Conservation (phyloP, 257 asterid species). For the Ilex asprella region DNA sequence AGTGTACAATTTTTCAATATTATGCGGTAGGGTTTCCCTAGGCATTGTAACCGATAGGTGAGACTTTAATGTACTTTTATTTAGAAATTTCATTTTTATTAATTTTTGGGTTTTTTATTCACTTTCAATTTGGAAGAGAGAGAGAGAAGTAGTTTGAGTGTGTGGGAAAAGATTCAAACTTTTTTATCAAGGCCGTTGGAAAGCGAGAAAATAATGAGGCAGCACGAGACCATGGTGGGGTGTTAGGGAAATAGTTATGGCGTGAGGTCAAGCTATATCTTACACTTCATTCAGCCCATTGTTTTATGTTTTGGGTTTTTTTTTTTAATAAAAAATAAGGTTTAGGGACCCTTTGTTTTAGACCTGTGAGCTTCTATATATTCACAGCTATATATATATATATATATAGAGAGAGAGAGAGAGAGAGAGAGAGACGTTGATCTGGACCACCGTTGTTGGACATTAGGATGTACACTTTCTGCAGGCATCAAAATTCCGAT, state of each 20-base stretch:
- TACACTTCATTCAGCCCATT: no score
- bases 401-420: background rate
- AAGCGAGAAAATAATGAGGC: constrained; percentile 33
- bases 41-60: constrained; percentile 36
- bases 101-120: background rate
- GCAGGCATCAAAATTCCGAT: no score
- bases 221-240: constrained; percentile 27
- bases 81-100: constrained; percentile 5
- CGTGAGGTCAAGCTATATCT: constrained; percentile 38
- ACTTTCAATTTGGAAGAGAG: background rate
- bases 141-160: background rate
- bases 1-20: constrained; percentile 44
- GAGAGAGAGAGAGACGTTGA: constrained; percentile 18
- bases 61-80: constrained; percentile 33
- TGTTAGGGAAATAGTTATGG: constrained; percentile 18
- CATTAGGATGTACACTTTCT: constrained; percentile 4
- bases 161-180: constrained; percentile 16
- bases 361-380: constrained; percentile 1
- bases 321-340: no score
- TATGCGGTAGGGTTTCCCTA: constrained; percentile 44
- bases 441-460: constrained; percentile 45
- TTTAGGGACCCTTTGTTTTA: background rate
- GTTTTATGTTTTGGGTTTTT: no score
- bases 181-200: constrained; percentile 30
- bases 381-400: background rate